Evolutionary conservation across 2,329 filamentous ascomycete genomes (phyloP).

Genomic region (Sphaerulina vaccinii): DNA sequence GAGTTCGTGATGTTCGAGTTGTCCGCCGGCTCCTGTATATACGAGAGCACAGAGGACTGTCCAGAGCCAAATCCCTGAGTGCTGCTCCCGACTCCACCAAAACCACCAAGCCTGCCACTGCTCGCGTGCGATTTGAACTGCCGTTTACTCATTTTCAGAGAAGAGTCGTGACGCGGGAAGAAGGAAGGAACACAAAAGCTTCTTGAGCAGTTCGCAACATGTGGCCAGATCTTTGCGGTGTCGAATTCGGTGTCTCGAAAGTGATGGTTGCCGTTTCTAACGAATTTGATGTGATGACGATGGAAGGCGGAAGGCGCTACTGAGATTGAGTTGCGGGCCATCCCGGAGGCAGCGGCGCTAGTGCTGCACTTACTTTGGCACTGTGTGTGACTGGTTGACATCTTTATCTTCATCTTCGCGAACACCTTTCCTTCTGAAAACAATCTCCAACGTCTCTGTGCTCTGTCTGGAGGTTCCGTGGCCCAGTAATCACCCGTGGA

Average conservation of each 20-base stretch:
- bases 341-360: neutral
- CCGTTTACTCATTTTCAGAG: conserved; percentile 46
- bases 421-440: neutral
- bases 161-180: neutral
- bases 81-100: conserved; percentile 38
- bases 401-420: neutral
- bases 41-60: conserved; percentile 69
- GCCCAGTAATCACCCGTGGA: neutral
- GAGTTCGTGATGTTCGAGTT: conserved; percentile 74
- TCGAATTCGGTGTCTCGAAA: neutral
- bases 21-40: conserved; percentile 81
- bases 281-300: neutral
- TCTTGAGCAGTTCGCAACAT: neutral
- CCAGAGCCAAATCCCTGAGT: conserved; percentile 48
- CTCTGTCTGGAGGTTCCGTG: no score
- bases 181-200: no score
- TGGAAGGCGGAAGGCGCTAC: neutral
- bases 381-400: no score
- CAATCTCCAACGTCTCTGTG: no score
- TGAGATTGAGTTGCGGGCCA: neutral
- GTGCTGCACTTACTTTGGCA: neutral
- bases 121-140: conserved; percentile 64
- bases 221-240: neutral
- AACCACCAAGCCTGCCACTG: conserved; percentile 55
- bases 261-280: neutral